These are phyloP conservation scores for Pseudogymnoascus sp. DNA, from an alignment of 2,329 filamentous ascomycete genomes.

Conservation along the genomic window DNA sequence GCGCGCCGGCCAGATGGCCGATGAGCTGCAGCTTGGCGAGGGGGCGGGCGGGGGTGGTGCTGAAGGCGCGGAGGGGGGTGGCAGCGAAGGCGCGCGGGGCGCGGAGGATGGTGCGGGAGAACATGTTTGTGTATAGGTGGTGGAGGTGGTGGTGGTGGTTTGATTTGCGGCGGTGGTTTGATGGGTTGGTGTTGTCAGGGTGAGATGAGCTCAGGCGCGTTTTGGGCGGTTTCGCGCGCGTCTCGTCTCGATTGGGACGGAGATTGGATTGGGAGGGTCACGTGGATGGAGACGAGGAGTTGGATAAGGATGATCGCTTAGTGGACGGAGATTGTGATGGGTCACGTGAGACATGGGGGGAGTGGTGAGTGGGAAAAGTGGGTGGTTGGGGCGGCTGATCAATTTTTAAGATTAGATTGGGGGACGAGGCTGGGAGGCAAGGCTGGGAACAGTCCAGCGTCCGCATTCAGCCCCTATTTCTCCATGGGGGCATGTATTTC, in stretches of 20 bases:
- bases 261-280: not conserved
- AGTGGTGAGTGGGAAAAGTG: not conserved
- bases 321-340: not conserved
- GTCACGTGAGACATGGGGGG: not conserved
- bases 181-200: not conserved
- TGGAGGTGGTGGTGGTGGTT: conserved; percentile 3
- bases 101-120: conserved; percentile 17
- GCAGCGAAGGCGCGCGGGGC: conserved; percentile 35
- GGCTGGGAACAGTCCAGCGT: not conserved
- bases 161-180: not conserved
- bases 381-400: not conserved
- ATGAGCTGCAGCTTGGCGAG: conserved; percentile 79
- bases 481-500: not conserved
- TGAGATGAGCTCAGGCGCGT: conserved; percentile 4
- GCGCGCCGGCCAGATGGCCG: conserved; percentile 72
- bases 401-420: not conserved
- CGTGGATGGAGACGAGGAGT: not conserved
- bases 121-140: conserved; percentile 1
- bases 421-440: not conserved
- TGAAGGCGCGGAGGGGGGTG: conserved; percentile 60
- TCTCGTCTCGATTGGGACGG: conserved; percentile 1
- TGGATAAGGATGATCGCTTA: not conserved
- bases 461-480: not conserved
- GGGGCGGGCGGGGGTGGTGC: conserved; percentile 50
- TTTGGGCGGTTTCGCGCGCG: not conserved